phyloP scores from a whole-genome alignment of 2,329 filamentous ascomycete genomes.

The Myriosclerotinia curreyana region DNA sequence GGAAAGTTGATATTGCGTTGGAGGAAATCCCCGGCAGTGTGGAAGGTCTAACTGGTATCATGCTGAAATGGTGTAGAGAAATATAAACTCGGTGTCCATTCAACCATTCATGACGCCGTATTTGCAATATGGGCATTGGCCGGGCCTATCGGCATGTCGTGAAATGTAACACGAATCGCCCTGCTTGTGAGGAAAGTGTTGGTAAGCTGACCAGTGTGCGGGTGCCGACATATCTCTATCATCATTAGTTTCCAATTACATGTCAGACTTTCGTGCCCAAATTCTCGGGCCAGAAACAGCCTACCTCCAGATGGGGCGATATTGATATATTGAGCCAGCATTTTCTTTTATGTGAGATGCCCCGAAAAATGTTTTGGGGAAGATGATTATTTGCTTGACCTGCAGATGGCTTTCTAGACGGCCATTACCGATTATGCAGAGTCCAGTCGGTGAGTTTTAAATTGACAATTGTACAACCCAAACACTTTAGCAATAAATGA shows the following conservation, averaged over 20 bases:
- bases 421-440: neutral
- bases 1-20: constrained; percentile 70
- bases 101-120: neutral
- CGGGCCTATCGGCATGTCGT: constrained; percentile 3
- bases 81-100: constrained; percentile 43
- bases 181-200: constrained; percentile 5
- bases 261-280: neutral
- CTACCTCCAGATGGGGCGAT: neutral
- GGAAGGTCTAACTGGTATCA: constrained; percentile 52
- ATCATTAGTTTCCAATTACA: neutral
- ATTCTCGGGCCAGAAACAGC: neutral
- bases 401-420: constrained; percentile 10
- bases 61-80: constrained; percentile 75
- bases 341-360: neutral
- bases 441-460: constrained; percentile 17
- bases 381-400: neutral
- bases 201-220: constrained; percentile 14
- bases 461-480: constrained; percentile 11
- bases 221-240: constrained; percentile 9
- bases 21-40: constrained; percentile 71
- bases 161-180: constrained; percentile 12
- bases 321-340: neutral
- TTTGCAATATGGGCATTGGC: neutral
- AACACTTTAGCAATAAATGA: constrained; percentile 9
- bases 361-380: neutral